These are phyloP conservation scores for Erodium maritimum DNA, from an alignment of 345 rosid genomes.

Conservation along the genomic window DNA sequence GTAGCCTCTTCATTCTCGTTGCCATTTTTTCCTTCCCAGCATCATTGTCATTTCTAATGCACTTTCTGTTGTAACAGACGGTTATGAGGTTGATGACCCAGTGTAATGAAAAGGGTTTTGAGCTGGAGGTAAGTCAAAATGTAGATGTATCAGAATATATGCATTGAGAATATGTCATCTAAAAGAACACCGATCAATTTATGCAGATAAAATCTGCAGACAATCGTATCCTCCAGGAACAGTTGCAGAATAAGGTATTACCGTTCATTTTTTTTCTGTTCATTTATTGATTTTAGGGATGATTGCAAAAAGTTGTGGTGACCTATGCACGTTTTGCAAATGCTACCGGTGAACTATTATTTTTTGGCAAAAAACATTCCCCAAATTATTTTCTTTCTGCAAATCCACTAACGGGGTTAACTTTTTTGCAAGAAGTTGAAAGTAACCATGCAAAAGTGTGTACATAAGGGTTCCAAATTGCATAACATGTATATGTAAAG, in stretches of 20 bases:
- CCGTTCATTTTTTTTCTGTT: neutral
- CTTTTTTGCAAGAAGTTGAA: no score
- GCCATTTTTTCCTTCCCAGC: neutral
- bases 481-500: no score
- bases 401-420: no score
- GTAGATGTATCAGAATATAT: neutral
- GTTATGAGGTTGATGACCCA: slow-evolving; percentile 87
- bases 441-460: no score
- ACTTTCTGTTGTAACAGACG: slow-evolving; percentile 44
- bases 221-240: slow-evolving; percentile 96
- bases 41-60: slow-evolving; percentile 3
- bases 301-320: no score
- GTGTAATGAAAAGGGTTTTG: slow-evolving; percentile 92
- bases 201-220: slow-evolving; percentile 92
- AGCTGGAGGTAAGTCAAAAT: slow-evolving; percentile 62
- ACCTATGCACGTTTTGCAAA: no score
- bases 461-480: no score
- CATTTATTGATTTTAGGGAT: no score
- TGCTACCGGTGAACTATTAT: no score
- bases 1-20: slow-evolving; percentile 22
- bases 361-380: no score
- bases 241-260: slow-evolving; percentile 74
- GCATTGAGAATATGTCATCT: neutral
- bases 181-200: slow-evolving; percentile 7
- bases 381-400: no score